phyloP scores from a whole-genome alignment of 2,329 filamentous ascomycete species.

The Colletotrichum chlorophyti region DNA sequence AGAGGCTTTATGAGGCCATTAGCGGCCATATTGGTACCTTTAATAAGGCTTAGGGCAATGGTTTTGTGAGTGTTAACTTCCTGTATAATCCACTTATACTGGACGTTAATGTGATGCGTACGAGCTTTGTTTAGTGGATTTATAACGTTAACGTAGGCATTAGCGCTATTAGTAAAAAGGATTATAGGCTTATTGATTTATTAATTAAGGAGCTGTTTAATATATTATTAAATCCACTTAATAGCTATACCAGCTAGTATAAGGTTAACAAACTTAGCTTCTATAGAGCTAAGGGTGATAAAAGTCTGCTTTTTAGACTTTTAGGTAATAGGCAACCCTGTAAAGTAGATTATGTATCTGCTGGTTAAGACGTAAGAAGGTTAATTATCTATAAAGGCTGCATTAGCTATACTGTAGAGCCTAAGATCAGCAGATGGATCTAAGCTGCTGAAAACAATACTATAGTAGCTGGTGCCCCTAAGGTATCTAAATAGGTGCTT shows the following conservation, averaged over 20 bases:
- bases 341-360: too few relatives aligned
- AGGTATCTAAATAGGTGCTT: not conserved
- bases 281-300: too few relatives aligned
- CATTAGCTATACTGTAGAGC: not conserved
- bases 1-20: not conserved
- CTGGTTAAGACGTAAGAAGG: too few relatives aligned
- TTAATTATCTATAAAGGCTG: too few relatives aligned
- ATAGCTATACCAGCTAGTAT: not conserved
- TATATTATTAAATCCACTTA: not conserved
- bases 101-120: not conserved
- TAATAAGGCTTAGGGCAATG: too few relatives aligned
- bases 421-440: not conserved
- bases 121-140: not conserved
- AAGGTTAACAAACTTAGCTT: too few relatives aligned
- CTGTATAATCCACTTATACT: not conserved
- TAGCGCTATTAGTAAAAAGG: not conserved
- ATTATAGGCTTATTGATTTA: not conserved
- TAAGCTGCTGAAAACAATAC: not conserved
- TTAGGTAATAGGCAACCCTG: too few relatives aligned
- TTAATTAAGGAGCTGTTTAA: not conserved
- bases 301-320: too few relatives aligned
- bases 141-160: not conserved
- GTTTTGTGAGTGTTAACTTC: not conserved
- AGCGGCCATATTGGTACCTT: not conserved
- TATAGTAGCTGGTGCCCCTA: not conserved